A percentile compares a stretch with the other conserved stretches of the same genome.
Evolutionary conservation across 129 eudicot species (phyloP).

Genomic region (Flaveria sonorensis): DNA sequence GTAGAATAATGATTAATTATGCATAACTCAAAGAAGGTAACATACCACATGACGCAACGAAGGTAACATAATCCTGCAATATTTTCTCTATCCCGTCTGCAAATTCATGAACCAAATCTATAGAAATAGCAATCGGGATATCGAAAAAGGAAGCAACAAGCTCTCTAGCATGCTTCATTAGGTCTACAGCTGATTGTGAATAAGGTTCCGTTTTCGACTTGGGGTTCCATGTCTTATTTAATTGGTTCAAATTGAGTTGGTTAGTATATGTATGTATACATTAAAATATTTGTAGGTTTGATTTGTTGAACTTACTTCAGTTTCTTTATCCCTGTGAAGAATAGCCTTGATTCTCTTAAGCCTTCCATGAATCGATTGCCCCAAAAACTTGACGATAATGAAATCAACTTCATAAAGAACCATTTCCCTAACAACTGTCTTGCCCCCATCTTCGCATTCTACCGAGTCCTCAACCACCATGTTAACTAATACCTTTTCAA

Average conservation of each 20-base stretch:
- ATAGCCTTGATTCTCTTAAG: constrained; percentile 53
- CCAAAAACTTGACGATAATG: constrained; percentile 52
- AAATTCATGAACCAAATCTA: constrained; percentile 61
- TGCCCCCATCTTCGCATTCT: constrained; percentile 87
- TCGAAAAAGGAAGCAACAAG: constrained; percentile 67
- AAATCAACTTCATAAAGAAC: constrained; percentile 82
- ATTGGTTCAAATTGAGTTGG: too few relatives aligned
- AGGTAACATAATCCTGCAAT: constrained; percentile 58
- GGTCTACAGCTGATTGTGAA: constrained; percentile 78
- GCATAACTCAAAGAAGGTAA: too few relatives aligned
- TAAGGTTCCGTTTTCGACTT: constrained; percentile 91
- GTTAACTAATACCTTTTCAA: constrained; percentile 74
- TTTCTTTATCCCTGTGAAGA: constrained; percentile 67
- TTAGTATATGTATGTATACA: too few relatives aligned
- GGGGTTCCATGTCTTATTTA: constrained; percentile 88
- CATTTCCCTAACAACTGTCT: constrained; percentile 67
- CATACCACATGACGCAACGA: constrained; percentile 81
- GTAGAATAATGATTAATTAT: too few relatives aligned
- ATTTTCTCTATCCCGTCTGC: constrained; percentile 68
- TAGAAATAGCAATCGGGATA: constrained; percentile 59
- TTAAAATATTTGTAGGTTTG: too few relatives aligned
- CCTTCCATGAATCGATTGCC: constrained; percentile 68
- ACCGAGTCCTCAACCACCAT: constrained; percentile 89
- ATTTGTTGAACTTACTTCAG: constrained; percentile 59
- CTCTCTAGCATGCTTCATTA: constrained; percentile 62